Base-by-base conservation (phyloP, 1,284 basidiomycete genomes). In the Ganoderma sp. region DNA sequence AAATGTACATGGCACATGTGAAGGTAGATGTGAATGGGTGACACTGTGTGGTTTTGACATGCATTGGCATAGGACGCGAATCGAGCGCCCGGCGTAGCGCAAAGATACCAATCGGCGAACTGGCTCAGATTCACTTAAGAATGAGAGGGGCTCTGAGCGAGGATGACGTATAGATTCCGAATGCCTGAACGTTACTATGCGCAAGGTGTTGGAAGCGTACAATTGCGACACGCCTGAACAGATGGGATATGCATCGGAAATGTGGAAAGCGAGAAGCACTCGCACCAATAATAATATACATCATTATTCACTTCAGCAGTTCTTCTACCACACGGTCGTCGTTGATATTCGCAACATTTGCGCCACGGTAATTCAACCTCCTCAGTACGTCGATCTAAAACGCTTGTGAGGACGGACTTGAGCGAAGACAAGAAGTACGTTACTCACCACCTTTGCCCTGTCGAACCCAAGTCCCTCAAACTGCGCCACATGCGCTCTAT, bases 341-440 rank as follows among this genome's bases (percentile, higher is more conserved):
- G 64, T 84, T 80, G 71, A 90, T 88, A 72, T 85, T 87, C 43
- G 81, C 78, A 54, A 86, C 84, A 74, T 92, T 91, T 34, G 84
- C 81, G 15, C 94, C 97, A 22, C 97, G 90, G 81, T 99, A 99
- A 81, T 99, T 98, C 78, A 98, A 79, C 74, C 91, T 86, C 74
- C 93, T 90, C 70, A 98, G 84, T 12, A 92, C 92, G 72, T 96
- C 92, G 71, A 97, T 95, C 94, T 95, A 73, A n/a, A 60, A 32
- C 15, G 2, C 50, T 32, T 10, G 3, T 42, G 12, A 43, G 58
- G 39, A n/a, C 8, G 12, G 12, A 14, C 1, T 7, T 3, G 10
- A n/a, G 41, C 5, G 39, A 28, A 22, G 10, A 41, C 10, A 28
- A 8, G 22, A 52, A n/a, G 45, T 15, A 45, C 15, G 45, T 2